phyloP scores from a whole-genome alignment of 352 stramenopile genomes.

The Thraustochytrium sp. region DNA sequence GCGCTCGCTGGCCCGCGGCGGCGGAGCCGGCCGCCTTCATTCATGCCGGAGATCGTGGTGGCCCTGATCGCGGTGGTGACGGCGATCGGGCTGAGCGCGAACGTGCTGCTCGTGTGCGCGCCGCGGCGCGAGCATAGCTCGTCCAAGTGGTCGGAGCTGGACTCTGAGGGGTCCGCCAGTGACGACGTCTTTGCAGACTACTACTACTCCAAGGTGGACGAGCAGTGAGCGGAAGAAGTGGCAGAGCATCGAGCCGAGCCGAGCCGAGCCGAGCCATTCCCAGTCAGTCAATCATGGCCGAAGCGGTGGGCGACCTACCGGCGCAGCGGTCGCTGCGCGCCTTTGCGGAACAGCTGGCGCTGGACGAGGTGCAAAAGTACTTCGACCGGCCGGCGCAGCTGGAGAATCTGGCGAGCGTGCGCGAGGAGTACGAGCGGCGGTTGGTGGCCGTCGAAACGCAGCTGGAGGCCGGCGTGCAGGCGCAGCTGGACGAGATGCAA shows the following conservation, averaged over 20 bases:
- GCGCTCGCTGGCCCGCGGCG: too few species aligned
- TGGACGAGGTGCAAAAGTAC: not conserved
- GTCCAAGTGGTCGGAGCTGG: not conserved
- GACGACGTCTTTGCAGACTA: constrained; percentile 15
- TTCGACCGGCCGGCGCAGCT: not conserved
- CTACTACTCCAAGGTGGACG: constrained; percentile 33
- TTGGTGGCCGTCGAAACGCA: constrained; percentile 27
- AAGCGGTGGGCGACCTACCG: not conserved
- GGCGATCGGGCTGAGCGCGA: constrained; percentile 1
- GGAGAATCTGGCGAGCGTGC: constrained; percentile 6
- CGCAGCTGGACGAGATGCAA: constrained; percentile 40
- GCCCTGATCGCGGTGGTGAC: constrained; percentile 22
- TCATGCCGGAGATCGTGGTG: constrained; percentile 12
- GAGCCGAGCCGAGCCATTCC: not conserved
- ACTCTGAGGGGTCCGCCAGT: not conserved
- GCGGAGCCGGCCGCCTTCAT: too few species aligned
- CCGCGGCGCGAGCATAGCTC: not conserved
- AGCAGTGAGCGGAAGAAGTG: not conserved
- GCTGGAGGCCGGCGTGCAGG: constrained; percentile 22
- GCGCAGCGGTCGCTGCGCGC: not conserved
- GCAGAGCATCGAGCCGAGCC: not conserved
- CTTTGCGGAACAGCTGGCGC: not conserved
- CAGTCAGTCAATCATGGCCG: not conserved
- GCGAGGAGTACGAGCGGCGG: constrained; percentile 8
- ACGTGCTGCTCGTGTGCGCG: not conserved